Evolutionary conservation across 495 filamentous ascomycete genomes (phyloP), one percentile per base, ranked within the genome.

Genomic region (Penicillium riverlandense): DNA sequence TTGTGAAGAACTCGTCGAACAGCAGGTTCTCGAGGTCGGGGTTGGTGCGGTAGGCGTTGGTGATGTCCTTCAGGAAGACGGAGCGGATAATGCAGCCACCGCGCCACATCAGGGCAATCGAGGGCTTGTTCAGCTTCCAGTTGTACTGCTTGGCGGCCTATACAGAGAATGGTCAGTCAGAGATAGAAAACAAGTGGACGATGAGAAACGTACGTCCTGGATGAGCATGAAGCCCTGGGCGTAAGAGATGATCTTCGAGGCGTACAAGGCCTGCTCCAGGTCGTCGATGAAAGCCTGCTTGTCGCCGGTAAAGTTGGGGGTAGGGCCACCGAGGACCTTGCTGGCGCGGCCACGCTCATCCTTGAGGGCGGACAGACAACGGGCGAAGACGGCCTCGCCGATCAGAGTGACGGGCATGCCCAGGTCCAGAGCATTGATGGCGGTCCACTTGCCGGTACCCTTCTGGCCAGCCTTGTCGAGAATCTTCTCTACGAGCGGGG

Each of bases 171-270:
- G 14, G 30, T 51, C 38, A 41, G 40, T 31, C 30, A 35, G 45
- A 41, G 29, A 44, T 15, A 38, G 22, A 10, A 27, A 11, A 12
- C 3, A 28, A 8, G n/a, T 31, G 10, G 33, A 12, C 11, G 11
- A 27, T 8, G n/a, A 8, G 39, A 31, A 37, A 67, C 85, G 69
- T 72, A 95, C 90, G 71, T 95, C 83, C 76, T 97, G 92, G 79
- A 98, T 96, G 62, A 98, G 81, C 94, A 98, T 98, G 79, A 98
- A 98, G 63, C 92, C 92, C 71, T 98, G 92, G 53, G 91, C 88
- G 63, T 98, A 98, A 32, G 92, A 98, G 71, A 98, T 96, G 59
- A 98, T 97, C 84, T 98, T 98, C 47, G 92, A 97, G 44, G 92
- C 92, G 58, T 98, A 98, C 45, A 98, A 82, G 47, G 92, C 92